phyloP scores from a whole-genome alignment of 2,329 filamentous ascomycete species.

The Domatiomyces globalis region DNA sequence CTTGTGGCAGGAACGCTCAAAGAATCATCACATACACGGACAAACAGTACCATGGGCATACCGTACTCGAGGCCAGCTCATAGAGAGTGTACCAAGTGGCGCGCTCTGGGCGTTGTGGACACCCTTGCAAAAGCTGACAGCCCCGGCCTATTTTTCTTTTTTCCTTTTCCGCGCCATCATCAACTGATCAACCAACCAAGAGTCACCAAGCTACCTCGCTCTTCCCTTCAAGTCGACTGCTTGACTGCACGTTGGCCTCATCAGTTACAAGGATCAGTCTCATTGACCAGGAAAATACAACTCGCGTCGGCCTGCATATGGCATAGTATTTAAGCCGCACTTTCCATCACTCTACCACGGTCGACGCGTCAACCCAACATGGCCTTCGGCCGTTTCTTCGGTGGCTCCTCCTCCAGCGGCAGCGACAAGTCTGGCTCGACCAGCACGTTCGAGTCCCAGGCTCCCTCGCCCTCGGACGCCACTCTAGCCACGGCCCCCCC shows the following conservation, averaged over 20 bases:
- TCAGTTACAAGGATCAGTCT: background rate
- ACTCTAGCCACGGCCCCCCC: slow-evolving; percentile 4
- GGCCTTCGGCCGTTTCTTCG: slow-evolving; percentile 25
- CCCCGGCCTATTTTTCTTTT: background rate
- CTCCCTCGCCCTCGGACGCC: slow-evolving; percentile 4
- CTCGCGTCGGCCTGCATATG: no score
- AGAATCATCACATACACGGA: background rate
- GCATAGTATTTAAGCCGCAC: no score
- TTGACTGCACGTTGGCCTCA: background rate
- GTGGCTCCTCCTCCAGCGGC: slow-evolving; percentile 19
- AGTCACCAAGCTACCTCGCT: background rate
- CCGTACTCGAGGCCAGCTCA: background rate
- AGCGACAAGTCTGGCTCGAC: slow-evolving; percentile 4
- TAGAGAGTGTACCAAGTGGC: background rate
- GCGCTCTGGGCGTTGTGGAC: background rate
- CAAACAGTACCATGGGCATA: background rate
- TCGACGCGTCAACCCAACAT: slow-evolving; percentile 4
- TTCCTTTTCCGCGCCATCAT: background rate
- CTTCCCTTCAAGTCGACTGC: background rate
- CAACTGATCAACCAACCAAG: no score
- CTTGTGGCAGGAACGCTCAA: background rate
- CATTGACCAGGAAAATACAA: background rate
- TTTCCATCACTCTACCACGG: no score
- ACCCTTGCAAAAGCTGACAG: background rate
- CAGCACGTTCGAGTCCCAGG: slow-evolving; percentile 1